Percentiles rank a stretch among this genome's conserved stretches.
phyloP scores from a whole-genome alignment of 2,329 filamentous ascomycete genomes.

The Diaporthe citrichinensis region DNA sequence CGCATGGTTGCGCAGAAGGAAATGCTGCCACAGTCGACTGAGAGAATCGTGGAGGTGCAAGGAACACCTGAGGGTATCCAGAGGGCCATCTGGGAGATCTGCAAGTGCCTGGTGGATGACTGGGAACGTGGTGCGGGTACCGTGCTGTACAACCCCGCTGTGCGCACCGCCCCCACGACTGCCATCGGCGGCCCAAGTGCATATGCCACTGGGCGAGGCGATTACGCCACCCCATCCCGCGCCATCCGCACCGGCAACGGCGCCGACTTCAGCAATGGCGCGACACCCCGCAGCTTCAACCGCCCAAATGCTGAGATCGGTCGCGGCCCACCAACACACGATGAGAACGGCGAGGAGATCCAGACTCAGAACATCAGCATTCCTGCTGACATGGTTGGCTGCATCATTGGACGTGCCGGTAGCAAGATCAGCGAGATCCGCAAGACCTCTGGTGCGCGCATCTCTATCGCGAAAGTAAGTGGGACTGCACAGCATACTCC shows the following conservation, averaged over 20 bases:
- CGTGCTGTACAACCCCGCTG: conserved; percentile 96
- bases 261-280: conserved; percentile 93
- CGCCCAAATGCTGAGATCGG: conserved; percentile 86
- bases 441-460: conserved; percentile 94
- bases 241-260: conserved; percentile 97
- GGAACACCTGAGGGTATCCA: conserved; percentile 96
- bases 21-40: conserved; percentile 98
- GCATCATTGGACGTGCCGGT: conserved; percentile 95
- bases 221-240: conserved; percentile 75
- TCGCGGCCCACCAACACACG: conserved; percentile 88
- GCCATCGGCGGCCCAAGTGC: conserved; percentile 67
- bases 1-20: conserved; percentile 99
- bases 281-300: conserved; percentile 73
- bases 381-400: conserved; percentile 99
- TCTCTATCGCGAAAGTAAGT: conserved; percentile 92
- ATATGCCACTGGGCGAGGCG: conserved; percentile 63
- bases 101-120: conserved; percentile 97
- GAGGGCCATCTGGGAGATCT: conserved; percentile 98
- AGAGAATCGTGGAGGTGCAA: conserved; percentile 97
- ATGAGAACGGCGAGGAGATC: conserved; percentile 97
- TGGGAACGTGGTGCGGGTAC: conserved; percentile 98
- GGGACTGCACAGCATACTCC: not conserved
- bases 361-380: conserved; percentile 99
- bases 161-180: conserved; percentile 79
- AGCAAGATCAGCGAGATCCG: conserved; percentile 99